Evolutionary conservation across 1,139 yeast species (phyloP), one percentile per base, ranked within the genome.

Genomic region (Scheffersomyces cryptocercus): DNA sequence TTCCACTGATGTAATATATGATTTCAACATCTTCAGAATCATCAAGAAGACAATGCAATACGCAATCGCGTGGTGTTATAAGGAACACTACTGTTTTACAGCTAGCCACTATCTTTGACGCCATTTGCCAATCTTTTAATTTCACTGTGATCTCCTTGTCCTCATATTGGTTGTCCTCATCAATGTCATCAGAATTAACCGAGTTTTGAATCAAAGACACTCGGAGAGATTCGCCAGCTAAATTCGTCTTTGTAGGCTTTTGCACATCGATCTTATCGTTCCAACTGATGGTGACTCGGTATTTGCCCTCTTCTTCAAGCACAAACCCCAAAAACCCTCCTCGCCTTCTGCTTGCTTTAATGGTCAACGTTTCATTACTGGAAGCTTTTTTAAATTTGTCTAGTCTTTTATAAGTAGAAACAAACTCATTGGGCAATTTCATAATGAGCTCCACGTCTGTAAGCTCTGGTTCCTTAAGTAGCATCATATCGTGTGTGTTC

Each of bases 101-200:
- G 8, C 74, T 62, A 14, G 81, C 81, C 33, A 81, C 77, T 14
- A 83, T 68, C 52, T 64, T 73, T 3, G 81, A 69, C 0, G 84
- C 84, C 59, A 75, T 59, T 45, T 70, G 77, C 87, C 87, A 82
- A 55, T 82, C 84, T 48, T 66, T 68, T 24, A 81, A 61, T 49
- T 67, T 69, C 14, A 82, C 77, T 14, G 67, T 61, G 11, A 81
- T 65, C 28, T 67, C 71, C 38, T 67, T 64, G 35, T 64, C 72
- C 36, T 63, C 61, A 40, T 56, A 35, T 11, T 45, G 55, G 30
- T 65, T 67, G 9, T 51, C 41, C 8, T 57, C 64, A 38, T 57
- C 58, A 14, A 40, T 31, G 37, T 42, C 14, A 13, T 29, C 15
- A 43, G 49, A 6, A 20, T 31, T 13, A 13, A n/a, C 20, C 3